Evolutionary conservation across 1,284 basidiomycete species (phyloP).

Genomic region (Leccinum fuscescens): DNA sequence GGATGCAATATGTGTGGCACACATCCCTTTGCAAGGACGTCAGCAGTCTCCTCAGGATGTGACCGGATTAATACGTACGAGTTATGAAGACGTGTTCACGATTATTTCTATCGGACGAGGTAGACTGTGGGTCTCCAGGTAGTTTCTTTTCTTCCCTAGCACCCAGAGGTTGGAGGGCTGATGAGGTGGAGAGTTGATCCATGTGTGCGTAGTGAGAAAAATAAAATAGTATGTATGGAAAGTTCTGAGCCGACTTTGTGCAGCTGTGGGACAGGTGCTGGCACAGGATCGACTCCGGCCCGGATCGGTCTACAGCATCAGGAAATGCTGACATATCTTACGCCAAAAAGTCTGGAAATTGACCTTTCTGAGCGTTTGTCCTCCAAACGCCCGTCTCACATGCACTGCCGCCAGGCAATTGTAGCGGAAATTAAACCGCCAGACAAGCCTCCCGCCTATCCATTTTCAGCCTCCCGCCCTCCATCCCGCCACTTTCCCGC

Average conservation of each 20-base stretch:
- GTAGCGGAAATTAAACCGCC: too few species aligned
- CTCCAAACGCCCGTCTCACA: too few species aligned
- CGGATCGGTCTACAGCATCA: too few species aligned
- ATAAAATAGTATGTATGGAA: neutral
- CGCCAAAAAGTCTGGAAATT: too few species aligned
- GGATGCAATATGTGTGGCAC: neutral
- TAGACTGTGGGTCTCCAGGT: neutral
- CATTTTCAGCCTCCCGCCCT: too few species aligned
- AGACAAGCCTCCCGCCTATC: too few species aligned
- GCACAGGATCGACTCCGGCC: too few species aligned
- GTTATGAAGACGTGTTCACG: neutral
- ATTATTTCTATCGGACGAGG: neutral
- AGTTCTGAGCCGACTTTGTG: neutral
- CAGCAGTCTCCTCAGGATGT: neutral
- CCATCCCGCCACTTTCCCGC: too few species aligned
- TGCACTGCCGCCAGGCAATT: too few species aligned
- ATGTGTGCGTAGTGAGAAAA: neutral
- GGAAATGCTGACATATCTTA: too few species aligned
- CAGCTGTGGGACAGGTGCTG: neutral
- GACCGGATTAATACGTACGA: neutral
- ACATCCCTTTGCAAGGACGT: neutral
- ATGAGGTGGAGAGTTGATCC: neutral
- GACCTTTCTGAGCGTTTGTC: too few species aligned
- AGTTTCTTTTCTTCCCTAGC: neutral
- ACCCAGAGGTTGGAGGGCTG: neutral